These are phyloP conservation scores for Beauveria bassiana DNA, from an alignment of 2,329 filamentous ascomycete species.

Conservation along the genomic window DNA sequence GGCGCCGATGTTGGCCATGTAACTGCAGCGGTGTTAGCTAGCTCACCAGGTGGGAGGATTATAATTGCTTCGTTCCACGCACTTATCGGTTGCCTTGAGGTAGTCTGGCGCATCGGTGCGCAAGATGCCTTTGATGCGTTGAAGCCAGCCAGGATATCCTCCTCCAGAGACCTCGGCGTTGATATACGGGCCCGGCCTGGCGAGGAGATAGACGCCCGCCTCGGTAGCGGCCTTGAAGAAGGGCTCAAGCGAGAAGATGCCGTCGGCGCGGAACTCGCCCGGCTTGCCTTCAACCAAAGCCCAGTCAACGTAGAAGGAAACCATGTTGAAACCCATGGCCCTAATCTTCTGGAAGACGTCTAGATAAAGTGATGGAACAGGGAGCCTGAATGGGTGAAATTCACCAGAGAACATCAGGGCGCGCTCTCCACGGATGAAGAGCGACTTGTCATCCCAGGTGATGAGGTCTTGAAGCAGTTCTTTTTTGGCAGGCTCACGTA, in stretches of 20 bases:
- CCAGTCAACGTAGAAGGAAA: constrained; percentile 77
- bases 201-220: constrained; percentile 70
- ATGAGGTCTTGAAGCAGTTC: constrained; percentile 33
- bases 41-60: neutral
- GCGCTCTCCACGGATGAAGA: constrained; percentile 62
- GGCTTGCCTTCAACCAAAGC: constrained; percentile 66
- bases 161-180: constrained; percentile 72
- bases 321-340: constrained; percentile 69
- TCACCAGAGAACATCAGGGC: constrained; percentile 67
- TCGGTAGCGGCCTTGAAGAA: constrained; percentile 70
- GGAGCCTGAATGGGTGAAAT: constrained; percentile 57
- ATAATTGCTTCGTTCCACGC: constrained; percentile 17
- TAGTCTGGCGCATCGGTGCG: constrained; percentile 56
- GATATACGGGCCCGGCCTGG: constrained; percentile 66
- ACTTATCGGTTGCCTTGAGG: constrained; percentile 59
- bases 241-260: constrained; percentile 62
- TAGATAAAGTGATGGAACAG: constrained; percentile 44
- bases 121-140: constrained; percentile 56
- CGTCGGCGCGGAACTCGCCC: constrained; percentile 61
- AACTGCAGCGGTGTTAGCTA: constrained; percentile 31
- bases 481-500: constrained; percentile 18
- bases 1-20: constrained; percentile 52
- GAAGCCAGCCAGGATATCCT: constrained; percentile 74
- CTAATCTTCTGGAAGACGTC: constrained; percentile 80
- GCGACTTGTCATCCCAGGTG: constrained; percentile 65